phyloP scores from a whole-genome alignment of 495 filamentous ascomycete genomes.

The Annulohypoxylon stygium region DNA sequence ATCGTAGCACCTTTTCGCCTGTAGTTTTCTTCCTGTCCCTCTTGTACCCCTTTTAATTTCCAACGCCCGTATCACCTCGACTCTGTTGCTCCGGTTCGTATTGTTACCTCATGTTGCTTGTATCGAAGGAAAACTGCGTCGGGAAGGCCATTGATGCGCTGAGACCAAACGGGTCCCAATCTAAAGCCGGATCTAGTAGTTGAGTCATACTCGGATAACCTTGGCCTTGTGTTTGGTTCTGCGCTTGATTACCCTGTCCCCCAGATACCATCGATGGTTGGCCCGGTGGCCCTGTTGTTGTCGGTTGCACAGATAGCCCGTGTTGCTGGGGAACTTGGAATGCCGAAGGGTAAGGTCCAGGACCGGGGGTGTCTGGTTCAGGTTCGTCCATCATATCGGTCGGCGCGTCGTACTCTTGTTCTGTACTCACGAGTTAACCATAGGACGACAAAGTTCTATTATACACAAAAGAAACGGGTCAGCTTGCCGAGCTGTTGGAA shows the following conservation, averaged over 20 bases:
- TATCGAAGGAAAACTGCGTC: constrained; percentile 86
- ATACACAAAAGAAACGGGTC: constrained; percentile 69
- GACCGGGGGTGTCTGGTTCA: constrained; percentile 75
- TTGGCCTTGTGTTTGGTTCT: constrained; percentile 57
- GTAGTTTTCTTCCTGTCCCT: constrained; percentile 5
- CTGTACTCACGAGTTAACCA: constrained; percentile 84
- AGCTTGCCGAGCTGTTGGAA: constrained; percentile 98
- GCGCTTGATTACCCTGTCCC: constrained; percentile 52
- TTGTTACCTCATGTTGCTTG: constrained; percentile 67
- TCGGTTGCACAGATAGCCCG: constrained; percentile 58
- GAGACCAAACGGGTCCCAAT: constrained; percentile 91
- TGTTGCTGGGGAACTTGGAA: constrained; percentile 50
- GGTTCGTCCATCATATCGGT: constrained; percentile 92
- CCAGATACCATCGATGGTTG: constrained; percentile 50
- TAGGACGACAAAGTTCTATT: constrained; percentile 85
- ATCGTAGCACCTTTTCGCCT: constrained; percentile 4
- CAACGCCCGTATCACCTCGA: neutral
- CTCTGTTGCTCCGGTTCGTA: neutral
- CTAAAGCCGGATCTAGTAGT: constrained; percentile 83
- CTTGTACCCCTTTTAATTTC: neutral
- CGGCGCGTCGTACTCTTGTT: constrained; percentile 99
- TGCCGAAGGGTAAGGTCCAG: constrained; percentile 72
- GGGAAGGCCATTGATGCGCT: constrained; percentile 96
- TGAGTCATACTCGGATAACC: constrained; percentile 71
- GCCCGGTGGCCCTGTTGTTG: constrained; percentile 56